Conservation (phyloP, 164 flowering plant species). For the Litsea cubeba region DNA sequence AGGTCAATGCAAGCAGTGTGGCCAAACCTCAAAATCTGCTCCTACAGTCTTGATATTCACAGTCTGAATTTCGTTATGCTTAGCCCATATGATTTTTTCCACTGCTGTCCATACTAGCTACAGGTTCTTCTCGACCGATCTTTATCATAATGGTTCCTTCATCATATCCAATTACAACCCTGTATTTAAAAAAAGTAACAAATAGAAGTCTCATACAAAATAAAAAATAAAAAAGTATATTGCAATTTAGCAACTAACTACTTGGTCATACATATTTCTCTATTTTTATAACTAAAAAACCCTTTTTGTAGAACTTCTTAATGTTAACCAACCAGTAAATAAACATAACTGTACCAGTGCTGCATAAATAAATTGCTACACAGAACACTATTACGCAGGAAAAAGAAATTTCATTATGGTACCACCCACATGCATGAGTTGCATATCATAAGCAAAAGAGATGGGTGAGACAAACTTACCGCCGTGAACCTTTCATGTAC, state of each 20-base stretch:
- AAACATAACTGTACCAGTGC: too few species aligned
- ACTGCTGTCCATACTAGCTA: conserved; percentile 95
- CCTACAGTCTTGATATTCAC: conserved; percentile 93
- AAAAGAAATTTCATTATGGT: too few species aligned
- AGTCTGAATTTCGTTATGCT: conserved; percentile 95
- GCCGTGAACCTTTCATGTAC: conserved; percentile 70
- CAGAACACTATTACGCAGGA: too few species aligned
- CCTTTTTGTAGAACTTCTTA: background rate
- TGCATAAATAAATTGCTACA: too few species aligned
- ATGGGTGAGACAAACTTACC: conserved; percentile 36
- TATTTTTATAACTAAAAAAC: background rate
- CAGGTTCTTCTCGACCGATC: conserved; percentile 90
- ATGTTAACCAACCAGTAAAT: too few species aligned
- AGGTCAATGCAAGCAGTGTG: background rate
- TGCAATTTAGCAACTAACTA: background rate
- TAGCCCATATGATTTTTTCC: conserved; percentile 98
- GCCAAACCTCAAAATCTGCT: conserved; percentile 80
- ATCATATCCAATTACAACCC: conserved; percentile 93
- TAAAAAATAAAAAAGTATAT: too few species aligned
- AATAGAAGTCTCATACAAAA: background rate
- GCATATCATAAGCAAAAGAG: background rate
- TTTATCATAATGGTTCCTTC: conserved; percentile 96
- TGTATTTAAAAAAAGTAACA: conserved; percentile 16
- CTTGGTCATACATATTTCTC: background rate
- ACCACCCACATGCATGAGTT: too few species aligned